A percentile compares a stretch with the other conserved stretches of the same genome.
These are phyloP conservation scores for Blastobotrys apis DNA, from an alignment of 1,139 yeast species.

Conservation along the genomic window DNA sequence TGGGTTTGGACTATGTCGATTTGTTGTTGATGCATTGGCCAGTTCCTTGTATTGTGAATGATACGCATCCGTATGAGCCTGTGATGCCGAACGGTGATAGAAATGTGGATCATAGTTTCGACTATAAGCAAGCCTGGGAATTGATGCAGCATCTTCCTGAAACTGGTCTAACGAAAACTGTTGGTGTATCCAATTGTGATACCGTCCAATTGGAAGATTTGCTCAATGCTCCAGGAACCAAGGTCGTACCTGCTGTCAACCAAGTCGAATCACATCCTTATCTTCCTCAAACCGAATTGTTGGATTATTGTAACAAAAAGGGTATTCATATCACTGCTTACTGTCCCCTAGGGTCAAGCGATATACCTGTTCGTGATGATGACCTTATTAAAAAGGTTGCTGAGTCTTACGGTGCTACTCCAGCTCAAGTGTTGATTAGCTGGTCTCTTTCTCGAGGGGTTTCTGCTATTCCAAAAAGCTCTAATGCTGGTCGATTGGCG, in stretches of 20 bases:
- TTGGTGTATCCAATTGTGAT: constrained; percentile 77
- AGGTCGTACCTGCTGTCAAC: constrained; percentile 58
- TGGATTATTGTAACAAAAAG: constrained; percentile 49
- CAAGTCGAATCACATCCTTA: constrained; percentile 77
- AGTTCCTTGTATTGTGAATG: constrained; percentile 28
- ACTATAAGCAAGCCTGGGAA: constrained; percentile 54
- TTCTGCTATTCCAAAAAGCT: constrained; percentile 68
- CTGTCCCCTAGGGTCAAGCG: constrained; percentile 53
- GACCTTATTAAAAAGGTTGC: constrained; percentile 49
- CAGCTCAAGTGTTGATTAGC: constrained; percentile 61
- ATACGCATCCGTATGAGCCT: not conserved
- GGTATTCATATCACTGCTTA: constrained; percentile 64
- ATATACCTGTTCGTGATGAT: constrained; percentile 36
- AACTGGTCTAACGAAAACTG: constrained; percentile 57
- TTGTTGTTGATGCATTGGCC: constrained; percentile 89
- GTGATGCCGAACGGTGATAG: not conserved
- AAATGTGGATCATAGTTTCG: not conserved
- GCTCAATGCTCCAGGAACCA: constrained; percentile 44
- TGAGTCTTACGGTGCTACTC: constrained; percentile 46
- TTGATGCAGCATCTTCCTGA: constrained; percentile 58
- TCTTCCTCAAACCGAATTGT: constrained; percentile 62
- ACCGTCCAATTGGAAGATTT: constrained; percentile 48
- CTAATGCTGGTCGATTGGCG: constrained; percentile 51
- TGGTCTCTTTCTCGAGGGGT: constrained; percentile 69
- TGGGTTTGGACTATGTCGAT: constrained; percentile 76